phyloP scores from a whole-genome alignment of 305 asterid genomes.

The Fraxinus sp. region DNA sequence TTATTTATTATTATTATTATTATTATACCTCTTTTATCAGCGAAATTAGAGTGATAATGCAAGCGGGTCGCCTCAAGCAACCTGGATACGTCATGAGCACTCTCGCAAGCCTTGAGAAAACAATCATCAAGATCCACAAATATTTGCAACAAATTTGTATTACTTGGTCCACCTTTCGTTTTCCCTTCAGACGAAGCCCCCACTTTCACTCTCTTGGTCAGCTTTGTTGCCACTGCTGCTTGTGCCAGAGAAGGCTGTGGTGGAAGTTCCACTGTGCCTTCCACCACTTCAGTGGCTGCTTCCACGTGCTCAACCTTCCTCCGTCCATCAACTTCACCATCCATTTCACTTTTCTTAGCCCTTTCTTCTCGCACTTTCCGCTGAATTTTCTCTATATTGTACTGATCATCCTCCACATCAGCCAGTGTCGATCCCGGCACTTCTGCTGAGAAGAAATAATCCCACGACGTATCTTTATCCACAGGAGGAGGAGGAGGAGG shows the following conservation, averaged over 20 bases:
- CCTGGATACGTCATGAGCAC: slow-evolving; percentile 89
- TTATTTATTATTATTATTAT: neutral
- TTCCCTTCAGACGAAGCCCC: slow-evolving; percentile 51
- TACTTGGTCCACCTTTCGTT: slow-evolving; percentile 43
- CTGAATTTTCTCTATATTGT: slow-evolving; percentile 61
- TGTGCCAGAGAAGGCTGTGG: slow-evolving; percentile 62
- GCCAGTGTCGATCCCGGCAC: slow-evolving; percentile 67
- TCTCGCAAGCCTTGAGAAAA: slow-evolving; percentile 84
- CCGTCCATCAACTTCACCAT: slow-evolving; percentile 31
- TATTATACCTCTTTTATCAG: slow-evolving; percentile 75
- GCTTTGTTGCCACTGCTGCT: slow-evolving; percentile 36
- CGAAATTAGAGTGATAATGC: slow-evolving; percentile 96
- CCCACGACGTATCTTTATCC: slow-evolving; percentile 53
- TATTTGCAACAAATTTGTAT: slow-evolving; percentile 56
- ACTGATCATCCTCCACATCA: slow-evolving; percentile 51
- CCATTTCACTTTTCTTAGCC: slow-evolving; percentile 52
- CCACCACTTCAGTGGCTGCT: slow-evolving; percentile 45
- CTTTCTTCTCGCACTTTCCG: slow-evolving; percentile 58
- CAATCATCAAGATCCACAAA: slow-evolving; percentile 82
- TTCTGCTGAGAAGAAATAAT: slow-evolving; percentile 64
- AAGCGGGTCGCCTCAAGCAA: slow-evolving; percentile 96
- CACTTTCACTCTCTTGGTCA: slow-evolving; percentile 59
- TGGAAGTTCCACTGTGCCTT: slow-evolving; percentile 53
- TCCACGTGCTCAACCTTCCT: slow-evolving; percentile 37
- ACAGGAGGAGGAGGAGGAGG: slow-evolving; percentile 40